A percentile compares a stretch with the other conserved stretches of the same genome.
These are phyloP conservation scores for Alternaria incomplexa DNA, from an alignment of 2,329 filamentous ascomycete species.

Conservation along the genomic window DNA sequence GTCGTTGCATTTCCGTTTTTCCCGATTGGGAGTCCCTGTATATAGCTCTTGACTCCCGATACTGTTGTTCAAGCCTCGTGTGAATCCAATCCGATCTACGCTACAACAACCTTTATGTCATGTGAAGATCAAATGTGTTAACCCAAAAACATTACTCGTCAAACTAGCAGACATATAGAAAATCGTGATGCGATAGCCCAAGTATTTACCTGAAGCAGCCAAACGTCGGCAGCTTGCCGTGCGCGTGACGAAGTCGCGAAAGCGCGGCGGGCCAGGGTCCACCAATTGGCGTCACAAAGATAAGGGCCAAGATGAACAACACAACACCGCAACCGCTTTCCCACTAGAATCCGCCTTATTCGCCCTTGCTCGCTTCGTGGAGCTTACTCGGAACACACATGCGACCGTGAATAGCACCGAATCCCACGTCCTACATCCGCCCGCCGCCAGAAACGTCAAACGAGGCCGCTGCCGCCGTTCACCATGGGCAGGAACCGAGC, in stretches of 20 bases:
- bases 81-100: not conserved
- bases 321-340: constrained; percentile 14
- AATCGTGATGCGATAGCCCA: not conserved
- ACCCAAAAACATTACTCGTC: not conserved
- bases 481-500: constrained; percentile 54
- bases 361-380: not conserved
- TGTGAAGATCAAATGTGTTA: not conserved
- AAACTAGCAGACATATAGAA: not conserved
- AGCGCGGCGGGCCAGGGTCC: constrained; percentile 21
- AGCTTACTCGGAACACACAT: constrained; percentile 3
- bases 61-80: not conserved
- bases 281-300: constrained; percentile 25
- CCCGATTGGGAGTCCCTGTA: constrained; percentile 7
- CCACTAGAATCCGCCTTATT: not conserved
- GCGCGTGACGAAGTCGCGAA: constrained; percentile 22
- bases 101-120: not conserved
- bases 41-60: constrained; percentile 3
- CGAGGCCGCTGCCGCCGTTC: not conserved
- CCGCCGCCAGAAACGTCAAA: not conserved
- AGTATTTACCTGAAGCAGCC: constrained; percentile 1
- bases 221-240: constrained; percentile 2
- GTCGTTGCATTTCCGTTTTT: not conserved
- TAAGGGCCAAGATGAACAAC: constrained; percentile 29
- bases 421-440: not conserved
- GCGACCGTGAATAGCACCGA: constrained; percentile 5